These are phyloP conservation scores for Trametes villosa DNA, from an alignment of 768 basidiomycete genomes.

Conservation along the genomic window DNA sequence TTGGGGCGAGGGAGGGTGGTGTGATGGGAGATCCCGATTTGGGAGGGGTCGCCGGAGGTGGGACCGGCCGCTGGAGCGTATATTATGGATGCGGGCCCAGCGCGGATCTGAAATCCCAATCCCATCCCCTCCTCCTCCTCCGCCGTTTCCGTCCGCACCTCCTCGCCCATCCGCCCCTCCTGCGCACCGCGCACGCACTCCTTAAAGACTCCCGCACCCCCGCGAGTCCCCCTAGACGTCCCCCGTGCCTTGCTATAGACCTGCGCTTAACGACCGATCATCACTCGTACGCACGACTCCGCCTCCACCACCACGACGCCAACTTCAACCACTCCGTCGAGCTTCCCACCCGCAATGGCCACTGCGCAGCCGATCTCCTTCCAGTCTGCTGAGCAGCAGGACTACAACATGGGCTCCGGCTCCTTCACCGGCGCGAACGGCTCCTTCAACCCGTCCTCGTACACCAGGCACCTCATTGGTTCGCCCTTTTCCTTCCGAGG, in stretches of 20 bases:
- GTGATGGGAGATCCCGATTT: slow-evolving; percentile 10
- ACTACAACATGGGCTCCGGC: slow-evolving; percentile 46
- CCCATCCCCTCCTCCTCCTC: slow-evolving; percentile 14
- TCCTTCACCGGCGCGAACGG: slow-evolving; percentile 52
- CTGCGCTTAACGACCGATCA: slow-evolving; percentile 4
- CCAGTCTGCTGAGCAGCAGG: slow-evolving; percentile 30
- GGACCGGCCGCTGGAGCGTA: slow-evolving; percentile 16
- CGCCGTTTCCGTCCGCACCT: slow-evolving; percentile 1
- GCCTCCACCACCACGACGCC: slow-evolving; percentile 3
- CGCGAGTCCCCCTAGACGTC: slow-evolving; percentile 6
- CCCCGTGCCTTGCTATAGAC: background rate
- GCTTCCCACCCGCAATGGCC: slow-evolving; percentile 34
- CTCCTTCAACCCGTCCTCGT: slow-evolving; percentile 68
- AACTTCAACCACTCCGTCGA: background rate
- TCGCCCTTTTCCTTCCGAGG: slow-evolving; percentile 71
- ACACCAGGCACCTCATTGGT: slow-evolving; percentile 69
- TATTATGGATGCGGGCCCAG: slow-evolving; percentile 23
- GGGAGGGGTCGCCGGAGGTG: slow-evolving; percentile 9
- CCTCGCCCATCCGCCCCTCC: slow-evolving; percentile 1
- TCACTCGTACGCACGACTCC: slow-evolving; percentile 5
- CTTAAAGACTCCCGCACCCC: background rate
- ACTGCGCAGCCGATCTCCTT: slow-evolving; percentile 52
- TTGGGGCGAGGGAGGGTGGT: background rate
- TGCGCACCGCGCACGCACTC: background rate
- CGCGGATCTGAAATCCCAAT: slow-evolving; percentile 17